phyloP scores from a whole-genome alignment of 768 basidiomycete genomes.

The Mycena belliarum region DNA sequence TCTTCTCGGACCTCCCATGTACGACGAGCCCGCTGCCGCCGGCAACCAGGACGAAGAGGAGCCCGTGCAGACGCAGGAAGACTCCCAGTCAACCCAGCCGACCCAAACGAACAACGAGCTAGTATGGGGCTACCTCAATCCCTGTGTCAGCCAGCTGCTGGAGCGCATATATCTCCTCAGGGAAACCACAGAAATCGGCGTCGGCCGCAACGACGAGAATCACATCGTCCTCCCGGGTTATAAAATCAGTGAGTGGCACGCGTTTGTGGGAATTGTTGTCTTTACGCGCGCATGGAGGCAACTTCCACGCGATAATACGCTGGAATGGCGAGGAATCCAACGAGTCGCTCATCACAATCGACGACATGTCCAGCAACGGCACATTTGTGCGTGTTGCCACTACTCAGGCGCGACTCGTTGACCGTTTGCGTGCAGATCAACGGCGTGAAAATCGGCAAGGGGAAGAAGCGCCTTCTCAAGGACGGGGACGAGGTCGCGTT shows the following conservation, averaged over 20 bases:
- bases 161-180: conserved; percentile 66
- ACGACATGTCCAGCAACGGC: background rate
- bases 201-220: conserved; percentile 59
- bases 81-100: background rate
- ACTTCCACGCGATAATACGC: background rate
- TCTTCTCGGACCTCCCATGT: conserved; percentile 3
- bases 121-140: conserved; percentile 75
- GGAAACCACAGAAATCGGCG: conserved; percentile 43
- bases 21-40: background rate
- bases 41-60: background rate
- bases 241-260: conserved; percentile 66
- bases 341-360: background rate
- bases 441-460: conserved; percentile 60
- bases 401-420: background rate
- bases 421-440: conserved; percentile 53
- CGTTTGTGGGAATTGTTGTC: background rate
- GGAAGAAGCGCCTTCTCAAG: conserved; percentile 54
- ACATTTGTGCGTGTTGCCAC: background rate
- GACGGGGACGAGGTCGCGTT: conserved; percentile 90
- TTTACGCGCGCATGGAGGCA: background rate
- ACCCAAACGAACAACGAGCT: conserved; percentile 33
- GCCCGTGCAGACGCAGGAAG: background rate
- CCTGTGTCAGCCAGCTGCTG: conserved; percentile 49
- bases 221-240: conserved; percentile 61
- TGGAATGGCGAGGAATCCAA: background rate